Evolutionary conservation across 345 rosid species (phyloP).

Genomic region (Streptanthus diversifolius): DNA sequence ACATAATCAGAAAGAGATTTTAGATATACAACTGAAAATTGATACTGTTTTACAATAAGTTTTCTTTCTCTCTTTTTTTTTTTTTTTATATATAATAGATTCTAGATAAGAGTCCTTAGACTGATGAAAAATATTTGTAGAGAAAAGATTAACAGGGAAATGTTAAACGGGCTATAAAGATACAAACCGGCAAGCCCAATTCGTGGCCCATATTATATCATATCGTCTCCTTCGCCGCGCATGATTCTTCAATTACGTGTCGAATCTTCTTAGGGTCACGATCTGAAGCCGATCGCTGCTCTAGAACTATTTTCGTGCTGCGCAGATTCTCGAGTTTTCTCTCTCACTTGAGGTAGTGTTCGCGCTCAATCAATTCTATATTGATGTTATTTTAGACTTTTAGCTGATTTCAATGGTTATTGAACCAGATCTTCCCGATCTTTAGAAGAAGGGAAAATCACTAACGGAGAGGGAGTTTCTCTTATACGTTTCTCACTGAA

Average conservation of each 20-base stretch:
- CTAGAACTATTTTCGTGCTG: conserved; percentile 27
- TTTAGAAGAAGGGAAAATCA: background rate
- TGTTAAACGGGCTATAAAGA: background rate
- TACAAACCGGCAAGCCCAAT: conserved; percentile 7
- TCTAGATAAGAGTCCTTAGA: background rate
- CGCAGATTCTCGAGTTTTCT: conserved; percentile 13
- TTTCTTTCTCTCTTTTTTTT: too few species aligned
- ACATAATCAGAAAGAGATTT: background rate
- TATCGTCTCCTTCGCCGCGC: conserved; percentile 17
- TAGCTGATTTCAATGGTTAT: conserved; percentile 10
- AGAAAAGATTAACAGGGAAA: background rate
- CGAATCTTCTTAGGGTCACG: conserved; percentile 27
- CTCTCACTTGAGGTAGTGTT: conserved; percentile 23
- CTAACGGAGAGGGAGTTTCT: background rate
- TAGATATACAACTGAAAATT: background rate
- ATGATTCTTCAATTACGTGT: conserved; percentile 10
- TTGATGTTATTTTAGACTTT: background rate
- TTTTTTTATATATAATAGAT: background rate
- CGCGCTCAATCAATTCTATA: background rate
- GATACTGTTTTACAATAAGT: background rate
- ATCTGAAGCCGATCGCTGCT: conserved; percentile 33
- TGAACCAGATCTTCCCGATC: conserved; percentile 32
- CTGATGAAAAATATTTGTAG: background rate
- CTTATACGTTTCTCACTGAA: background rate
- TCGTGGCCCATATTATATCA: background rate